Evolutionary conservation across 306 rosid species (phyloP).

Genomic region (Fragaria vesca): DNA sequence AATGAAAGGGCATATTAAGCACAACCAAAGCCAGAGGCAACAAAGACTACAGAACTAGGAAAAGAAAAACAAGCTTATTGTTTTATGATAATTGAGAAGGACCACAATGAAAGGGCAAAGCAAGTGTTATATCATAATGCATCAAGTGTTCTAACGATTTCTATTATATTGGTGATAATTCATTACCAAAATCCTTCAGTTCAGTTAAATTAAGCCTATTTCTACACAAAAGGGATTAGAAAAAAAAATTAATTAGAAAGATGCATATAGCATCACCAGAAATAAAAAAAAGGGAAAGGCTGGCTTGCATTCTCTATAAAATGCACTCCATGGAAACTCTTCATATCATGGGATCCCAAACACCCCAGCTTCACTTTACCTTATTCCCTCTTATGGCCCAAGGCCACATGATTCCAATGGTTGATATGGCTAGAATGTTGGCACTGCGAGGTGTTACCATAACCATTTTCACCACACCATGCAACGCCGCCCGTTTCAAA

Average conservation of each 20-base stretch:
- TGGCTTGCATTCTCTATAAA: background rate
- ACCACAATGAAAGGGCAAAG: background rate
- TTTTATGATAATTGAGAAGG: too few species aligned
- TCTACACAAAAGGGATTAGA: too few species aligned
- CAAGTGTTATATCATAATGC: background rate
- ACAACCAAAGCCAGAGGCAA: too few species aligned
- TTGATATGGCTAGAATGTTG: conserved; percentile 34
- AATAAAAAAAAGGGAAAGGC: background rate
- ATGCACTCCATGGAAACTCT: background rate
- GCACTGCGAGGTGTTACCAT: conserved; percentile 25
- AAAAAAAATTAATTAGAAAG: background rate
- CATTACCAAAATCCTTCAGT: too few species aligned
- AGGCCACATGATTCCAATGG: conserved; percentile 49
- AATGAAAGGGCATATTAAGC: too few species aligned
- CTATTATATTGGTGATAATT: too few species aligned
- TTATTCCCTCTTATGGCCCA: conserved; percentile 39
- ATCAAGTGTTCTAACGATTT: too few species aligned
- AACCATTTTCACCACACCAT: conserved; percentile 35
- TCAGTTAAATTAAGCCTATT: too few species aligned
- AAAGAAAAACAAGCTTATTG: too few species aligned
- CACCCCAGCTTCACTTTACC: conserved; percentile 19
- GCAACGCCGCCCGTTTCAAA: conserved; percentile 32
- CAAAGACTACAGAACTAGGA: too few species aligned
- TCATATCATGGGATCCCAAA: background rate
- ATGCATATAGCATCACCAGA: too few species aligned